Percentiles rank a stretch among this genome's conserved stretches.
phyloP scores from a whole-genome alignment of 371 early-diverging fungal species.

The Syncephalis plumigaleata region DNA sequence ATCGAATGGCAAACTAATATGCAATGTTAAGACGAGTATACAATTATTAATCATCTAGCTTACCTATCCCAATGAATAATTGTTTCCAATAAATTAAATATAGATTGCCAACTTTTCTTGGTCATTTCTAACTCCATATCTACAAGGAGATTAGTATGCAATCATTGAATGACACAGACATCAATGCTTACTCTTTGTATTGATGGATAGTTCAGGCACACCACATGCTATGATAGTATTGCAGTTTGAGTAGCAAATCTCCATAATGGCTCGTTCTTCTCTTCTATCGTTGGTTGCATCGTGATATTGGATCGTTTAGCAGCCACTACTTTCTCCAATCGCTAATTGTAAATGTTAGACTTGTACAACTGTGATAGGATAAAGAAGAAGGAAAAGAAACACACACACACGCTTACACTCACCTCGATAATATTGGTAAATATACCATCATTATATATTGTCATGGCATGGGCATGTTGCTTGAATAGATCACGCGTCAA shows the following conservation, averaged over 20 bases:
- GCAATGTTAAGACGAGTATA: too few species aligned
- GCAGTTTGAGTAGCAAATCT: constrained; percentile 36
- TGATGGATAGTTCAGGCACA: background rate
- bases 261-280: constrained; percentile 29
- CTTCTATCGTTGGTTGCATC: constrained; percentile 28
- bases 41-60: background rate
- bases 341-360: background rate
- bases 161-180: background rate
- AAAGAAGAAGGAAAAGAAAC: too few species aligned
- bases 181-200: background rate
- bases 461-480: constrained; percentile 21
- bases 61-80: background rate
- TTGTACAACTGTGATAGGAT: too few species aligned
- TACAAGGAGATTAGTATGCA: background rate
- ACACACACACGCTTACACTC: too few species aligned
- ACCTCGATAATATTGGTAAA: constrained; percentile 44
- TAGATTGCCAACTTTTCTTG: background rate
- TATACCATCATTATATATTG: constrained; percentile 42
- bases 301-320: constrained; percentile 13
- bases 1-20: too few species aligned
- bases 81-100: background rate
- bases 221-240: constrained; percentile 9
- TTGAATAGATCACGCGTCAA: constrained; percentile 35
- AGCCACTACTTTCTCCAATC: background rate
- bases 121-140: background rate